Conservation (phyloP, 805 yeast species). For the Yarrowia keelungensis region DNA sequence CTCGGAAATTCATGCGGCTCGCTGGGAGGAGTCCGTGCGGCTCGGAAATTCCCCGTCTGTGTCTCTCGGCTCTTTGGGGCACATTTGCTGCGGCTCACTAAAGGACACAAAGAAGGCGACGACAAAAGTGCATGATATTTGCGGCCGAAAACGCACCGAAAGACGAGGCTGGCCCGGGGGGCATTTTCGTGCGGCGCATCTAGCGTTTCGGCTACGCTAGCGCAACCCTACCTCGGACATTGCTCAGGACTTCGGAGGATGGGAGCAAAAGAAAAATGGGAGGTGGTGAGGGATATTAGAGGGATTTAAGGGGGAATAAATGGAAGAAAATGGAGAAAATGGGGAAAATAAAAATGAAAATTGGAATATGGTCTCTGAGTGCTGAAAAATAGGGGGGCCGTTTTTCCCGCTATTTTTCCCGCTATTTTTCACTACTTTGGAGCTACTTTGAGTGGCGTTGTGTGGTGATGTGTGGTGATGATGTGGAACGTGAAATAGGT, state of each 20-base stretch:
- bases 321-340: not conserved
- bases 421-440: too few species aligned
- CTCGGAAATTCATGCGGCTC: slow-evolving; percentile 27
- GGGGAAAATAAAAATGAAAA: not conserved
- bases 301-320: not conserved
- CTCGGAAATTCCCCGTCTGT: not conserved
- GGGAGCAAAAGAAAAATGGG: too few species aligned
- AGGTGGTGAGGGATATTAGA: too few species aligned
- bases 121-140: not conserved
- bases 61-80: not conserved
- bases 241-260: too few species aligned
- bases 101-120: not conserved
- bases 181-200: not conserved
- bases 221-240: not conserved
- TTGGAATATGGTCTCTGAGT: too few species aligned
- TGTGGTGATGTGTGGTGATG: too few species aligned
- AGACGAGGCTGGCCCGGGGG: not conserved
- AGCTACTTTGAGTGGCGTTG: too few species aligned
- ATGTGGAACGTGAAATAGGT: too few species aligned
- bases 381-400: too few species aligned
- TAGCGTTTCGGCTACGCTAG: not conserved
- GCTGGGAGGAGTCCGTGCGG: not conserved
- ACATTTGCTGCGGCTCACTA: not conserved
- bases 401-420: too few species aligned
- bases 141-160: slow-evolving; percentile 3